Conservation (phyloP, 768 basidiomycete genomes). For the Russula sp. region DNA sequence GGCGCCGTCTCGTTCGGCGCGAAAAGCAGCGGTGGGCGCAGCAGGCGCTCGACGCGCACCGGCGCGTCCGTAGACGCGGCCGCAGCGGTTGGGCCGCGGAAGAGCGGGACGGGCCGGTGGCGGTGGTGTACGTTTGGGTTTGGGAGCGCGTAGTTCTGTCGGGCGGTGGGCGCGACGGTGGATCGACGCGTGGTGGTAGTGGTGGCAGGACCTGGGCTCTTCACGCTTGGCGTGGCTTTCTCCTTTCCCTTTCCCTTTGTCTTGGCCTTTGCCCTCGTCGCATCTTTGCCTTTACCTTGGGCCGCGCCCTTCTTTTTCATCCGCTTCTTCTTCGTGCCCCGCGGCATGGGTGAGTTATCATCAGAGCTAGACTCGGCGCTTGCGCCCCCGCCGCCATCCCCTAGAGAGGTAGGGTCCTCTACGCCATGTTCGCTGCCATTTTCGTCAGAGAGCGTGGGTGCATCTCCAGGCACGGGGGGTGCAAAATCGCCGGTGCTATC, state of each 20-base stretch:
- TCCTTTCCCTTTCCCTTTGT: neutral
- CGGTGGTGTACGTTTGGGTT: constrained; percentile 66
- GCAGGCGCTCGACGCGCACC: constrained; percentile 51
- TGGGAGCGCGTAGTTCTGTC: constrained; percentile 54
- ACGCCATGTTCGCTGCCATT: constrained; percentile 2
- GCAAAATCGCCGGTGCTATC: constrained; percentile 52
- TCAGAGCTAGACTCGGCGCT: neutral
- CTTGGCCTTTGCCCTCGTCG: neutral
- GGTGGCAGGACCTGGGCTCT: neutral
- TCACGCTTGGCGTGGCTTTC: neutral
- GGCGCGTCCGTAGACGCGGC: neutral
- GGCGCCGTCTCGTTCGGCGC: constrained; percentile 34
- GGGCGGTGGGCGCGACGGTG: constrained; percentile 26
- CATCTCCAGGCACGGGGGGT: constrained; percentile 36
- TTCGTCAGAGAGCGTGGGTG: constrained; percentile 30
- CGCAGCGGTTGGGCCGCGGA: constrained; percentile 35
- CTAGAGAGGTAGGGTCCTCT: neutral
- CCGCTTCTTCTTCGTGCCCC: constrained; percentile 24
- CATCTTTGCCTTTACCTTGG: constrained; percentile 6
- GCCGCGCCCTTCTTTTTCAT: constrained; percentile 22
- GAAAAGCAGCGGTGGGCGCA: constrained; percentile 46
- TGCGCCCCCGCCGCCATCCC: neutral
- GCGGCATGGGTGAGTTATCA: constrained; percentile 29
- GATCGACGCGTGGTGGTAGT: neutral
- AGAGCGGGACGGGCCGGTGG: constrained; percentile 62